Conservation (phyloP, 164 flowering plant genomes). For the Vitis vinifera region ASM3070453v1 NC_081822.1:8268501-8269000, state of each 20-base stretch:
- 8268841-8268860: too few species aligned
- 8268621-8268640: too few species aligned
- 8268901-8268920: neutral
- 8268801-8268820: too few species aligned
- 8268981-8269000: slow-evolving; percentile 27
- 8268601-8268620: neutral
- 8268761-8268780: slow-evolving; percentile 1
- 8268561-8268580: neutral
- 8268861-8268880: too few species aligned
- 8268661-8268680: slow-evolving; percentile 1
- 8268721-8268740: neutral
- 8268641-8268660: neutral
- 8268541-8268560: slow-evolving; percentile 3
- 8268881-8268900: too few species aligned
- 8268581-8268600: neutral
- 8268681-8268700: neutral
- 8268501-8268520: too few species aligned
- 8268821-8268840: too few species aligned
- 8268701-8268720: neutral
- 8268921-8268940: slow-evolving; percentile 1
- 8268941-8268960: slow-evolving; percentile 11
- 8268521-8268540: neutral
- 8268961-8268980: neutral
- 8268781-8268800: too few species aligned
- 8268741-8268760: slow-evolving; percentile 4